Evolutionary conservation across 139 green algal genomes (phyloP), one percentile per base, ranked within the genome.

Genomic region (Chlamydomonas eustigma): DNA sequence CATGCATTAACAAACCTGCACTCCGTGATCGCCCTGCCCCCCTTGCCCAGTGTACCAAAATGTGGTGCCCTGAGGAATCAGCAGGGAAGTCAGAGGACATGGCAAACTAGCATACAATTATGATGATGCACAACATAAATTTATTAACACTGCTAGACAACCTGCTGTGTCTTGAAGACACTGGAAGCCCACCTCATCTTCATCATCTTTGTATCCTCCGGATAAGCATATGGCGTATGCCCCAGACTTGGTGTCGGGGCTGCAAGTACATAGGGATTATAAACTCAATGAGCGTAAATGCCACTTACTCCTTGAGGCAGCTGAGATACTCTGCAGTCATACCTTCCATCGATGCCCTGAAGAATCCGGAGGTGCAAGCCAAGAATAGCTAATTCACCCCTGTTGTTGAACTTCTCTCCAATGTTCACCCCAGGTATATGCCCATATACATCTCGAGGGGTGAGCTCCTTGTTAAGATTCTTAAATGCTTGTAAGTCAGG

Each of bases 41-140:
- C 65, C 65, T 34, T 84, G 51, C n/a, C 88, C 88, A 8, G 87
- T 90, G 85, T 92, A 92, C 39, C 72, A 77, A 34, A 92, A 78
- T 25, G 39, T 76, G n/a, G 81, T 76, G 1, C 84, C 85, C 28
- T 82, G 66, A 35, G 6, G 12, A 8, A 68, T 28, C 4, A 35
- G 22, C 8, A 35, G 8, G 44, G 12, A 58, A 58, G 44, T 22
- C 44, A 58, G 12, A 58, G n/a, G n/a, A n/a, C n/a, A n/a, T n/a
- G n/a, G n/a, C n/a, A n/a, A n/a, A n/a, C n/a, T n/a, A n/a, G n/a
- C n/a, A n/a, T n/a, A n/a, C n/a, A n/a, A n/a, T n/a, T n/a, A n/a
- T n/a, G n/a, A n/a, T n/a, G n/a, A n/a, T n/a, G n/a, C n/a, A n/a
- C n/a, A n/a, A n/a, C n/a, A n/a, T n/a, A n/a, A n/a, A n/a, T n/a